Evolutionary conservation across 1,284 basidiomycete genomes (phyloP), one percentile per base, ranked within the genome.

Genomic region (Phellinidium pouzarii): DNA sequence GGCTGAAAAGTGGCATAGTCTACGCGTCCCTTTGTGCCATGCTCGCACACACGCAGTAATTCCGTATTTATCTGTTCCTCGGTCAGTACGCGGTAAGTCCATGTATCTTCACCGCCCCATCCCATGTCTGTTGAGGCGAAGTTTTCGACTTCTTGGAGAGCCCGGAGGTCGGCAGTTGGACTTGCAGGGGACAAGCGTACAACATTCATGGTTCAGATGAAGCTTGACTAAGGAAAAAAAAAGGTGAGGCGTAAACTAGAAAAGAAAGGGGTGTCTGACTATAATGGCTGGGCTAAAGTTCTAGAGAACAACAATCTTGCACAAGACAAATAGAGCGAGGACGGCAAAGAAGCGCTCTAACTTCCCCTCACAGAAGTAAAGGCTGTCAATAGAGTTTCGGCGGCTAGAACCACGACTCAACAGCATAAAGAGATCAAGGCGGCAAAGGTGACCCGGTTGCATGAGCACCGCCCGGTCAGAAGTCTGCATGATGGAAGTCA

Each of bases 1-100:
- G 83, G 83, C 59, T 84, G 82, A 58, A 85, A 79, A 6, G 73
- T 71, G 58, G 80, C 69, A 52, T 67, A 69, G 61, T 81, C 76
- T 42, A 73, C 67, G n/a, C 61, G 62, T 38, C 68, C 71, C 56
- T 66, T 20, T 23, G 34, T 63, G 4, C 68, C 66, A 51, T 57
- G 61, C 37, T 64, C 57, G 23, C 70, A 68, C 23, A 72, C 36
- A 22, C 67, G 68, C 31, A 62, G 63, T 40, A 84, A 62, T 64
- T 82, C 77, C 9, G 66, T 61, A 11, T 75, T 70, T 31, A 83
- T 61, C 3, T 62, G 62, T 7, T 71, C 72, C 57, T 81, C 77
- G 3, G 65, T 37, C 8, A 84, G 72, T 34, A 72, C 62, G 9
- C 75, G 74, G 60, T 80, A 84, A 11, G 73, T 74, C 78, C 78